Evolutionary conservation across 2,329 filamentous ascomycete genomes (phyloP).

Genomic region (Fonsecaea multimorphosa): DNA sequence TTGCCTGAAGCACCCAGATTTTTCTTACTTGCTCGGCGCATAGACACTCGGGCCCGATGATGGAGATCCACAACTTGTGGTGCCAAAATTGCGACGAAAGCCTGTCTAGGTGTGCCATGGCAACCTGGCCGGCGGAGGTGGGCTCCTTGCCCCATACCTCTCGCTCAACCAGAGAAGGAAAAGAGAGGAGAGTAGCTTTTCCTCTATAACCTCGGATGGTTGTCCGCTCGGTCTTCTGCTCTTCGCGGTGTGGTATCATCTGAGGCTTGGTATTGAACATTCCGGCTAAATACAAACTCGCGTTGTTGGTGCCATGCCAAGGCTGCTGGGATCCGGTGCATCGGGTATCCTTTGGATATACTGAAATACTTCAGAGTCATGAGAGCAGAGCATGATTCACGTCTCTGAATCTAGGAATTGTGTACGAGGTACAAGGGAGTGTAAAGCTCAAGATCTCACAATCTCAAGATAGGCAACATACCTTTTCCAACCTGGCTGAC

Average conservation of each 20-base stretch:
- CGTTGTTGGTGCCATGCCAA: background rate
- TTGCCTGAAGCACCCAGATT: background rate
- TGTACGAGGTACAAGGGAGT: background rate
- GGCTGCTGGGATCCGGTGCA: background rate
- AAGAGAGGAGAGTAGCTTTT: background rate
- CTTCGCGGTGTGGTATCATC: background rate
- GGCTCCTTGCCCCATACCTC: background rate
- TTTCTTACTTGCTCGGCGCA: background rate
- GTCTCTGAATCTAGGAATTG: background rate
- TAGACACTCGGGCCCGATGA: background rate
- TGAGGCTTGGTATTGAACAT: conserved; percentile 3
- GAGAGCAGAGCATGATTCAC: background rate
- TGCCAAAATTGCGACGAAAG: background rate
- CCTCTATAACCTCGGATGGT: background rate
- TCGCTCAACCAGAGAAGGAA: background rate
- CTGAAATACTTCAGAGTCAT: background rate
- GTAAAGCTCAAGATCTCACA: background rate
- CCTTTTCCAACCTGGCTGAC: background rate
- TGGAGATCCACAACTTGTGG: background rate
- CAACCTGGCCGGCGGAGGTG: background rate
- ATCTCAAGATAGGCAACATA: background rate
- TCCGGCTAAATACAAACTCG: conserved; percentile 21
- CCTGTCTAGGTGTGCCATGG: background rate
- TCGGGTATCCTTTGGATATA: background rate
- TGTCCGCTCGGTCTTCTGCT: conserved; percentile 19